phyloP scores from a whole-genome alignment of 805 yeast species.

The Metschnikowia continentalis region DNA sequence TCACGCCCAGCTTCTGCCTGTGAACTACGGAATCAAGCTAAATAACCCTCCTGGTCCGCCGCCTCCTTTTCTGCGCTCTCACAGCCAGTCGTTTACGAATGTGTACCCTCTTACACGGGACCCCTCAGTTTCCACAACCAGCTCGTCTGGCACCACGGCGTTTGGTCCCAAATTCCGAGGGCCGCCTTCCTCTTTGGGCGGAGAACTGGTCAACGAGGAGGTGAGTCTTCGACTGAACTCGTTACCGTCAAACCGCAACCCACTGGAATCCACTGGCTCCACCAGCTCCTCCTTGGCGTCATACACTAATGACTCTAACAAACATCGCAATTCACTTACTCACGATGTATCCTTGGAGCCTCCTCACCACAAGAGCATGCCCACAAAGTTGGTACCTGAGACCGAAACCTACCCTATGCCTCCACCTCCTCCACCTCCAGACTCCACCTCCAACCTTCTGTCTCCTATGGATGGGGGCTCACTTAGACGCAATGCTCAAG shows the following conservation, averaged over 20 bases:
- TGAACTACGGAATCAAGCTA: not conserved
- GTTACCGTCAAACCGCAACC: not conserved
- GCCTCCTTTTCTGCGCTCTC: not conserved
- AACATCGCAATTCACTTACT: not conserved
- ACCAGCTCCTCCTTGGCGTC: not conserved
- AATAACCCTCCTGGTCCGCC: not conserved
- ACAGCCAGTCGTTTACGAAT: not conserved
- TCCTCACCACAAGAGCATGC: not conserved
- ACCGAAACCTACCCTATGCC: not conserved
- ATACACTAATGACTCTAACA: not conserved
- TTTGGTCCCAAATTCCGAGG: not conserved
- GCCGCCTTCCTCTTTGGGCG: not conserved
- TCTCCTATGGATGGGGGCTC: not conserved
- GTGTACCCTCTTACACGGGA: not conserved
- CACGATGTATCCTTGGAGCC: not conserved
- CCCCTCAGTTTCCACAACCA: not conserved
- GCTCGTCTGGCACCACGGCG: not conserved
- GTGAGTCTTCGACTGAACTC: not conserved
- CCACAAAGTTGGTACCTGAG: not conserved
- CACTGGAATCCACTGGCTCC: not conserved
- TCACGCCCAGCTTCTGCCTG: not conserved
- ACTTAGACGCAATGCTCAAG: not conserved
- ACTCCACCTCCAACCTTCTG: not conserved
- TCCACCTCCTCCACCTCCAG: constrained; percentile 3
- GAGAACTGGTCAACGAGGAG: not conserved